Percentiles rank a stretch among this genome's conserved stretches.
Conservation (phyloP, 805 yeast genomes). For the Lipomyces orientalis region DNA sequence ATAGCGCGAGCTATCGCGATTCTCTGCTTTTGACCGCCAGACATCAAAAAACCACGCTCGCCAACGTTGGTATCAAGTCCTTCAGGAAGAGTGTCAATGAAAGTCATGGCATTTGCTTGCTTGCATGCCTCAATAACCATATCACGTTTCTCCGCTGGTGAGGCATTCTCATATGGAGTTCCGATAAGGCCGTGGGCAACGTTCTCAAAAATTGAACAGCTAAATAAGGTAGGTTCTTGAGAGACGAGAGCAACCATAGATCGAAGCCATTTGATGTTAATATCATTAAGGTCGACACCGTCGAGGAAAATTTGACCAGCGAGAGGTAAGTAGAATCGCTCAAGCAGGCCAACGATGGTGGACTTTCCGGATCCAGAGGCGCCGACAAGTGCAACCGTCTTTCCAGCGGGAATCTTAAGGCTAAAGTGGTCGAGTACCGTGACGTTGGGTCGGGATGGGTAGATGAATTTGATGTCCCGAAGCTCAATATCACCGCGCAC, state of each 20-base stretch:
- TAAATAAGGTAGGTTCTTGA: slow-evolving; percentile 66
- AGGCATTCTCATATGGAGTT: slow-evolving; percentile 42
- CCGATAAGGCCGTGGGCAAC: slow-evolving; percentile 71
- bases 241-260: slow-evolving; percentile 64
- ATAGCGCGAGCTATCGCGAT: slow-evolving; percentile 66
- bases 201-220: slow-evolving; percentile 79
- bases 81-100: slow-evolving; percentile 59
- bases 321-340: slow-evolving; percentile 62
- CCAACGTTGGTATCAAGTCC: slow-evolving; percentile 58
- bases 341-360: slow-evolving; percentile 57
- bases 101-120: slow-evolving; percentile 58
- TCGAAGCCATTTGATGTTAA: slow-evolving; percentile 59
- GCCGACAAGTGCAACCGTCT: slow-evolving; percentile 88
- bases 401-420: slow-evolving; percentile 66
- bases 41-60: slow-evolving; percentile 58
- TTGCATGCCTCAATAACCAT: slow-evolving; percentile 51
- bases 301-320: slow-evolving; percentile 56
- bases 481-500: slow-evolving; percentile 50
- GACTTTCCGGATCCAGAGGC: slow-evolving; percentile 66
- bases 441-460: slow-evolving; percentile 45
- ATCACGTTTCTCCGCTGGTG: slow-evolving; percentile 48
- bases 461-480: slow-evolving; percentile 40
- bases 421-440: slow-evolving; percentile 41
- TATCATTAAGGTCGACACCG: slow-evolving; percentile 52
- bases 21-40: slow-evolving; percentile 71